Base-by-base conservation (phyloP, 495 filamentous ascomycete species). In the Immersiella caudata region DNA sequence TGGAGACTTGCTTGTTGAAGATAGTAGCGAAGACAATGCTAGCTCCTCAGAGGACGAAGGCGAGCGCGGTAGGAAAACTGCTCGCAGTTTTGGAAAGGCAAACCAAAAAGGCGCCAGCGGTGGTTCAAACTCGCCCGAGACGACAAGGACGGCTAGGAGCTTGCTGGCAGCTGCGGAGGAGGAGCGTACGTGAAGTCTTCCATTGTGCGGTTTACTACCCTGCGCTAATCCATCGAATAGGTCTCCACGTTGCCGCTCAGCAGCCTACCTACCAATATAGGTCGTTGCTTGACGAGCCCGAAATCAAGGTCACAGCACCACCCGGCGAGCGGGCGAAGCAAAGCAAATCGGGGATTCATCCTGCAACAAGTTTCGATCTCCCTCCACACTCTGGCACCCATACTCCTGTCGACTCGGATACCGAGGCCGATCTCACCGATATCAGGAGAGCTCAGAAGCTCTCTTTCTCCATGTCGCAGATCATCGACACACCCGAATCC, bases 381-480 rank as follows among this genome's bases (percentile, higher is more conserved):
- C 78, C 80, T 29, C 82, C 86, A 6, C 79, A 84, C 20, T 93
- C 92, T 0, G 89, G 86, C 2, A 79, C 84, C 4, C 88, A 88
- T 26, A 97, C 93, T 0, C 93, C 94, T 1, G 84, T 93, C 49
- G 90, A 90, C 63, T 95, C 93, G 8, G 95, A 97, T 61, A 88
- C 91, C 20, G 94, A 99, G 76, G 89, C 86, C 2, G 93, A 97
- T 65, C 77, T 94, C 8, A 87, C 83, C 14, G 94, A 97, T 69
- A 91, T 98, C 63, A 89, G 89, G 68, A 86, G 90, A 26, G 95
- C 95, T 0, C 95, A 97, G 75, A 89, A 88, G 60, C 84, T 99
- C 54, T 85, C 88, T 9, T 89, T 97, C 65, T 85, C 87, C 55
- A 84, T 93, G 77, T 96, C 94, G 0, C 83, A 89, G 0, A 90